Percentiles rank a stretch among this genome's conserved stretches.
Evolutionary conservation across 2,329 filamentous ascomycete species (phyloP).

Genomic region (Apiospora saccharicola): DNA sequence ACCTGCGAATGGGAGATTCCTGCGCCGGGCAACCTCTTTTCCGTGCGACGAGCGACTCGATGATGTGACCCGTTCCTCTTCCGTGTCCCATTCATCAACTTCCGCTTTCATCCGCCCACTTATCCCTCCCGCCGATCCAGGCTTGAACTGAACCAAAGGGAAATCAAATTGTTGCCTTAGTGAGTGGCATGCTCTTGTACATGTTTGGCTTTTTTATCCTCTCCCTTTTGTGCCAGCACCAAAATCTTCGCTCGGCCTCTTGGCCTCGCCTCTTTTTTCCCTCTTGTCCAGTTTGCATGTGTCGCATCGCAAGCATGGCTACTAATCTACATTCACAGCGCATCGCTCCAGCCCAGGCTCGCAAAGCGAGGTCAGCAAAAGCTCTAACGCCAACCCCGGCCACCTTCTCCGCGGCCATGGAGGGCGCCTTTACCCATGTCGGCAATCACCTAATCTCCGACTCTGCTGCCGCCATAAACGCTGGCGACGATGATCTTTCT

Average conservation of each 20-base stretch:
- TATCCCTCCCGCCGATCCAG: slow-evolving; percentile 23
- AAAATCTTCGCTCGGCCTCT: neutral
- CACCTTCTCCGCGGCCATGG: slow-evolving; percentile 61
- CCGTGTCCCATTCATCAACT: slow-evolving; percentile 9
- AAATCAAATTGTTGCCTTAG: slow-evolving; percentile 8
- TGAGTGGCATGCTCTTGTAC: slow-evolving; percentile 14
- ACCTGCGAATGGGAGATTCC: slow-evolving; percentile 9
- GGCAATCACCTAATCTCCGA: slow-evolving; percentile 87
- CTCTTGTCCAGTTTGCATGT: neutral
- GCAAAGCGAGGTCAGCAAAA: slow-evolving; percentile 9
- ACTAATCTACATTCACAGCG: neutral
- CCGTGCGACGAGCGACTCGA: slow-evolving; percentile 6
- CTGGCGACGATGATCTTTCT: slow-evolving; percentile 77
- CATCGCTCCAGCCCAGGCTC: slow-evolving; percentile 3
- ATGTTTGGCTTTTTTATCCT: neutral
- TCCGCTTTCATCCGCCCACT: slow-evolving; percentile 21
- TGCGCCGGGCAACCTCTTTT: slow-evolving; percentile 12
- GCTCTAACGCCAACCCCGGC: neutral
- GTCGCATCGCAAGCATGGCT: slow-evolving; percentile 10
- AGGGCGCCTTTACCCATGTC: slow-evolving; percentile 87
- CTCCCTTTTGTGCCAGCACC: neutral
- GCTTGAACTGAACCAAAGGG: slow-evolving; percentile 12
- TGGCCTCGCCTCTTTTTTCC: neutral
- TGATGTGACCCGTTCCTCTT: slow-evolving; percentile 22
- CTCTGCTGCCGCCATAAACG: slow-evolving; percentile 86